These are phyloP conservation scores for Gaeumannomyces tritici DNA, from an alignment of 2,329 filamentous ascomycete genomes.

Conservation along the genomic window DNA sequence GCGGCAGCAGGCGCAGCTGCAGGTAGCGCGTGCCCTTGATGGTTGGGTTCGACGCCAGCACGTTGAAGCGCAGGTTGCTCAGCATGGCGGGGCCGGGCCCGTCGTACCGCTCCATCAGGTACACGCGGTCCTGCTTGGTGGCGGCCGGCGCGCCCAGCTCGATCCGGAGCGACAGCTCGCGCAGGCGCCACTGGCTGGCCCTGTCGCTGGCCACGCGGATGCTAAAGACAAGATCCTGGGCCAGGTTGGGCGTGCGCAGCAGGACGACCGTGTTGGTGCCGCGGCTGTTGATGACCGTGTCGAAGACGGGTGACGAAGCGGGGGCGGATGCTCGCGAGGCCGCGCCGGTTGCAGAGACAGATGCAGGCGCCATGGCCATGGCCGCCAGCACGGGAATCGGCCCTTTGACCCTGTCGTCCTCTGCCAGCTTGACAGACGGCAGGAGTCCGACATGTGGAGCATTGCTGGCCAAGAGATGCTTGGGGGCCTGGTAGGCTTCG, in stretches of 20 bases:
- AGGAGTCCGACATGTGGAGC: neutral
- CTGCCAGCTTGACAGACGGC: neutral
- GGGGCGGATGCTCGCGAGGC: too few species aligned
- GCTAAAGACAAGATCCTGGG: slow-evolving; percentile 10
- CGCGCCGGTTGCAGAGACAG: too few species aligned
- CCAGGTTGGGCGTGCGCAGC: neutral
- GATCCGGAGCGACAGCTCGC: slow-evolving; percentile 4
- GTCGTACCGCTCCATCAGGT: slow-evolving; percentile 5
- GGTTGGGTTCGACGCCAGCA: slow-evolving; percentile 1
- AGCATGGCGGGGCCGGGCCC: slow-evolving; percentile 10
- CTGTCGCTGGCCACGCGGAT: slow-evolving; percentile 4
- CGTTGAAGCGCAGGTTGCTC: slow-evolving; percentile 13
- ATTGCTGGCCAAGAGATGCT: neutral
- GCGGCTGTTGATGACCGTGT: slow-evolving; percentile 1
- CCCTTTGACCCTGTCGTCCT: neutral
- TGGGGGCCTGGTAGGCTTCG: neutral
- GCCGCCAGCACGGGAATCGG: neutral
- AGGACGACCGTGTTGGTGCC: neutral
- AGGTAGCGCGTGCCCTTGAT: slow-evolving; percentile 1
- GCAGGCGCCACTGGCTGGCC: slow-evolving; percentile 4
- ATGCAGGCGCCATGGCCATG: too few species aligned
- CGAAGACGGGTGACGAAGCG: neutral
- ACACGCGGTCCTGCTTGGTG: neutral
- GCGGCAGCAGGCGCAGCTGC: slow-evolving; percentile 5
- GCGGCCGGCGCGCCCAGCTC: slow-evolving; percentile 1